Evolutionary conservation across 2,329 filamentous ascomycete species (phyloP).

Genomic region (Onygenales sp.): DNA sequence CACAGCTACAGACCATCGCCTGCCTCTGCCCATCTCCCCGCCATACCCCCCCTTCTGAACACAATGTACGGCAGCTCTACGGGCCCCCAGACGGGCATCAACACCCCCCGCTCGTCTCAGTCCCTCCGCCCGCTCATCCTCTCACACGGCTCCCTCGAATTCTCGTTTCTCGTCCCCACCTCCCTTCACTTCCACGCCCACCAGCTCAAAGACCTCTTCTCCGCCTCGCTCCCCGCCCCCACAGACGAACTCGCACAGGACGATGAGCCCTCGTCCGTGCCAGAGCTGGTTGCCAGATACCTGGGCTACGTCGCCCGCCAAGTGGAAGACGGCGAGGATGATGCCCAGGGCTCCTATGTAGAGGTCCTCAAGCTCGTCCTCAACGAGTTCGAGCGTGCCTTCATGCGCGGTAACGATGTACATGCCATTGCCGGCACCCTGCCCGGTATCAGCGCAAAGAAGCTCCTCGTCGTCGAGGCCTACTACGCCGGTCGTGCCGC

Average conservation of each 20-base stretch:
- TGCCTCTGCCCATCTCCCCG: neutral
- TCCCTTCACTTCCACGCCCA: conserved; percentile 92
- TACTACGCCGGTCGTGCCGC: conserved; percentile 88
- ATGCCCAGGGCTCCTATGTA: conserved; percentile 76
- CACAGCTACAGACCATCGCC: neutral
- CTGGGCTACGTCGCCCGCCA: conserved; percentile 82
- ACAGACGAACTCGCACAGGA: conserved; percentile 97
- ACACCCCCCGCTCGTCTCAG: conserved; percentile 86
- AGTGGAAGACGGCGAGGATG: conserved; percentile 87
- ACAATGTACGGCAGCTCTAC: conserved; percentile 77
- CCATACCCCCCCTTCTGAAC: conserved; percentile 10
- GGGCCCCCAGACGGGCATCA: conserved; percentile 89
- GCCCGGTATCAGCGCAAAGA: conserved; percentile 87
- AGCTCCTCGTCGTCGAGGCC: conserved; percentile 75
- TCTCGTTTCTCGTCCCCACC: conserved; percentile 90
- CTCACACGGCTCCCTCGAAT: conserved; percentile 88
- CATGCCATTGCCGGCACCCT: conserved; percentile 79
- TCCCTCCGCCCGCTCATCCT: conserved; percentile 87
- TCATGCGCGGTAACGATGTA: conserved; percentile 90
- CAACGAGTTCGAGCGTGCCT: conserved; percentile 93
- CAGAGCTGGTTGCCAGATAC: conserved; percentile 88
- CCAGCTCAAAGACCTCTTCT: conserved; percentile 86
- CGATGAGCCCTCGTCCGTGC: conserved; percentile 93
- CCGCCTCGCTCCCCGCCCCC: conserved; percentile 71
- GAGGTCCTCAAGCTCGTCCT: conserved; percentile 87